Base-by-base conservation (phyloP, 1,284 basidiomycete genomes). In the Malassezia psittaci region DNA sequence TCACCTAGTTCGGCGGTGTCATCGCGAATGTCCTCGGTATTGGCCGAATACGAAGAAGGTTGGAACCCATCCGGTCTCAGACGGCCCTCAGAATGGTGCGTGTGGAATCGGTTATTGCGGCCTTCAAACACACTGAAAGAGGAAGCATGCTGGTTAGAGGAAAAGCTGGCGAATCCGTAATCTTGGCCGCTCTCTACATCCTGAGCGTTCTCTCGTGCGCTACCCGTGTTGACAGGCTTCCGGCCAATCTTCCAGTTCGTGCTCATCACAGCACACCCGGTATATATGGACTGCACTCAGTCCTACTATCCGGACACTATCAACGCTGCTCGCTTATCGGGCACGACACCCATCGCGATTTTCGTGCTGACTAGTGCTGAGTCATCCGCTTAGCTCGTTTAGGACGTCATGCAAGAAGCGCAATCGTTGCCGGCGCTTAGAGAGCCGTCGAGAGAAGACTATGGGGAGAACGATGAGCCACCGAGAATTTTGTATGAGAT, bases 1-100 rank as follows among this genome's bases (percentile, higher is more conserved):
- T 64, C 69, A 2, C 69, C 72, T 1, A 74, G 61, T 24, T 66
- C 67, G 10, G 72, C 72, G 0, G 72, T 74, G 10, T 63, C 59
- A 36, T 65, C 68, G 7, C 72, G 62, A 34, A 74, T 72, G 3
- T 63, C 63, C 15, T 60, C 59, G 5, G 59, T 62, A 3, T 67
- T 69, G 10, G 70, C 72, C 6, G 71, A 69, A 54, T 68, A 74
- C 5, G 67, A 64, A 37, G 62, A 60, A 1, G 65, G 61, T 0
- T 51, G 48, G 33, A 36, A 52, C 34, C 37, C 58, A 18, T 48
- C 61, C 18, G 35, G 15, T 15, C 40, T 24, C 32, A 15, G n/a
- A n/a, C 37, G 53, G 13, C 19, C 2, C 3, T 50, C 47, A 19
- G 48, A 18, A 13, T 42, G 24, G 3, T 50, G 47, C 39, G 32